Percentiles rank a stretch among this genome's conserved stretches.
These are phyloP conservation scores for Garcia nutans DNA, from an alignment of 345 rosid species.

Conservation along the genomic window DNA sequence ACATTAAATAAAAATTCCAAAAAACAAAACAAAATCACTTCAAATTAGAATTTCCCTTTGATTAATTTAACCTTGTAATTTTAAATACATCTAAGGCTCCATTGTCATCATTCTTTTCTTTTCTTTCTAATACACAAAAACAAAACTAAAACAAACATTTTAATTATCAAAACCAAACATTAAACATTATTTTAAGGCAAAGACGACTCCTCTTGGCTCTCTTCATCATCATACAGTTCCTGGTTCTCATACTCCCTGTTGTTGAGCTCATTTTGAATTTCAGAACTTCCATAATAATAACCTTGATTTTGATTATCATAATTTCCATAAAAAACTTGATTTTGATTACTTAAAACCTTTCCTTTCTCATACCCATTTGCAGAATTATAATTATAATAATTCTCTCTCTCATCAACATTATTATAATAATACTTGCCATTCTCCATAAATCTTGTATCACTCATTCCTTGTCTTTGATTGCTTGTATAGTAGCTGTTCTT, in stretches of 20 bases:
- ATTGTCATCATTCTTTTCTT: not conserved
- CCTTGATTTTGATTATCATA: conserved; percentile 6
- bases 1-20: not conserved
- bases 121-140: no score
- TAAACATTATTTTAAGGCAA: conserved; percentile 37
- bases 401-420: conserved; percentile 17
- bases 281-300: conserved; percentile 19
- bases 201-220: conserved; percentile 25
- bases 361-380: conserved; percentile 13
- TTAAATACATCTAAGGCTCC: not conserved
- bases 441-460: conserved; percentile 54
- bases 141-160: not conserved
- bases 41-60: not conserved
- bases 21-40: not conserved
- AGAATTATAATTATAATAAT: conserved; percentile 13
- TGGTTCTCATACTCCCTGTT: conserved; percentile 56
- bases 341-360: conserved; percentile 11
- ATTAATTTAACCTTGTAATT: not conserved
- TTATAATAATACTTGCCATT: conserved; percentile 45
- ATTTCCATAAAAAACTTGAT: conserved; percentile 21
- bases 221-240: conserved; percentile 25
- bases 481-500: conserved; percentile 15
- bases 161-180: not conserved
- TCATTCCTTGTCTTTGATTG: conserved; percentile 54
- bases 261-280: conserved; percentile 44